Base-by-base conservation (phyloP, 1,139 yeast genomes). In the Yamadazyma diospyri region DNA sequence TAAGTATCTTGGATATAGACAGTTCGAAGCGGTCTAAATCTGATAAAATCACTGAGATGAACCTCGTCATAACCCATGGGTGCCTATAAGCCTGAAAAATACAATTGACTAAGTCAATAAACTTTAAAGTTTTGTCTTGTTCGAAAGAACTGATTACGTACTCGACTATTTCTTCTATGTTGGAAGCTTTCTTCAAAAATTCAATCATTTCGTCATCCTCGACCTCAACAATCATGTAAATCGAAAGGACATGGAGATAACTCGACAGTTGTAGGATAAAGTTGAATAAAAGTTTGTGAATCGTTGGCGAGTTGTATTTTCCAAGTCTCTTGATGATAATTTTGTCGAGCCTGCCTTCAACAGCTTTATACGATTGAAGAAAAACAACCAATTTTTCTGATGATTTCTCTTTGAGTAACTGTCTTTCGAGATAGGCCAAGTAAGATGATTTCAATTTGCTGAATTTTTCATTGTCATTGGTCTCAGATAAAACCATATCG, bases 121-220 rank as follows among this genome's bases (percentile, higher is more conserved):
- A 33, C n/a, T 22, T 29, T 15, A 29, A 23, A 12, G 39, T 24
- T 24, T 45, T 42, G 6, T 29, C 39, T 1, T 15, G 13, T 6
- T 34, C 29, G 27, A 39, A 29, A 1, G 40, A 32, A 7, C 23
- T 18, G 6, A 40, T 23, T 4, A 39, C 17, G 20, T 16, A 34
- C 17, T 28, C 8, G 8, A 14, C 21, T 8, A 19, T 10, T 5
- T n/a, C 13, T 7, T 23, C 21, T 11, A 33, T 27, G 10, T 34
- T 34, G 2, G 46, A n/a, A 3, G 46, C 23, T 16, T 35, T 35
- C 3, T 25, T 24, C 14, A 57, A 38, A 34, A 38, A 56, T 2
- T 25, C 23, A 3, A 29, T 14, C 17, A 55, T 39, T 10, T 42
- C 41, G 1, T 27, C 44, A 7, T 20, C 23, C 29, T 21, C 29